Evolutionary conservation across 345 rosid species (phyloP).

Genomic region (Euphorbia tirucalli): DNA sequence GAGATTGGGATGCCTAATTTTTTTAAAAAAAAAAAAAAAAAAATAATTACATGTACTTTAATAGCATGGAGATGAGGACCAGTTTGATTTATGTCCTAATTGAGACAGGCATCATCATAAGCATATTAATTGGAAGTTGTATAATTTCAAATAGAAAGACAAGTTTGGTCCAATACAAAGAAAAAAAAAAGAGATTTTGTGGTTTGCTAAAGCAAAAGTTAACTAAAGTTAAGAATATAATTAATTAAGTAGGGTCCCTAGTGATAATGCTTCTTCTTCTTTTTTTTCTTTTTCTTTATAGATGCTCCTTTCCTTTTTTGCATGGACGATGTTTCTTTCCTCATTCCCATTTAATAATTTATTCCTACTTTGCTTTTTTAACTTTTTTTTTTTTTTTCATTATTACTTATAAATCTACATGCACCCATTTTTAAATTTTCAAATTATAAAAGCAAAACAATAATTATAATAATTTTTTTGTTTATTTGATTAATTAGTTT

Average conservation of each 20-base stretch:
- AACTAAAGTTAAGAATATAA: constrained; percentile 16
- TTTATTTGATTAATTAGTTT: no score
- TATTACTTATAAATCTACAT: not conserved
- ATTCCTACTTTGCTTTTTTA: not conserved
- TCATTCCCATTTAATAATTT: not conserved
- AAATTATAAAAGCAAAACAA: no score
- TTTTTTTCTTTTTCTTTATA: not conserved
- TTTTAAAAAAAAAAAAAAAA: not conserved
- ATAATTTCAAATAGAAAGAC: constrained; percentile 13
- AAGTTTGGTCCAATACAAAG: constrained; percentile 20
- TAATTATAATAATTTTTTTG: no score
- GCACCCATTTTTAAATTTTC: not conserved
- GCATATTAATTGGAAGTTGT: not conserved
- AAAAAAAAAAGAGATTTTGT: constrained; percentile 11
- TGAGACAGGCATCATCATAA: not conserved
- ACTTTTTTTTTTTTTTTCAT: not conserved
- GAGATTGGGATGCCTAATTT: not conserved
- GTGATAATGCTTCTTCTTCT: not conserved
- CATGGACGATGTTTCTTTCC: constrained; percentile 14
- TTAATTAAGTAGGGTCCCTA: not conserved
- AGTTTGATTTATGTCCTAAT: constrained; percentile 8
- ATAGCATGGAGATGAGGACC: constrained; percentile 9
- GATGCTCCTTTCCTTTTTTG: constrained; percentile 8
- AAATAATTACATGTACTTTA: no score
- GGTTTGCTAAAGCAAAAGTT: constrained; percentile 28